phyloP scores from a whole-genome alignment of 2,329 filamentous ascomycete genomes.

The Epichloe uncinata region DNA sequence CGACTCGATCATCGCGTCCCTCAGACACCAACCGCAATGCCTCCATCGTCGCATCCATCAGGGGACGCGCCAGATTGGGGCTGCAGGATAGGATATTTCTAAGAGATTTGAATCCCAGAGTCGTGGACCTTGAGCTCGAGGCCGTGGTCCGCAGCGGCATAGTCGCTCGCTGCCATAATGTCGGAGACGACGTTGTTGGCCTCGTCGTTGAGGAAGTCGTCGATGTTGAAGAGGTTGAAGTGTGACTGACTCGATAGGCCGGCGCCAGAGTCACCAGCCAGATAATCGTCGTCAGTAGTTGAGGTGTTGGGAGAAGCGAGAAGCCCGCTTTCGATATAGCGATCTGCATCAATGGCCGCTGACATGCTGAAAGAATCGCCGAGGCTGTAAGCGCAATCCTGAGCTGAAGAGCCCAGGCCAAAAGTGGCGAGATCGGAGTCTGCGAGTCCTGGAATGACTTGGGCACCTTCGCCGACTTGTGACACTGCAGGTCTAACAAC shows the following conservation, averaged over 20 bases:
- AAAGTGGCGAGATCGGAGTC: constrained; percentile 25
- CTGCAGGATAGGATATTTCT: constrained; percentile 58
- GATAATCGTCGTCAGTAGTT: constrained; percentile 53
- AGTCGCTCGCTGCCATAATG: constrained; percentile 34
- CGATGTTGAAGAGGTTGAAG: constrained; percentile 37
- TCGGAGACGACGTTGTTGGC: constrained; percentile 30
- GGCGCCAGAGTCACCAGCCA: constrained; percentile 46
- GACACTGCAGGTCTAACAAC: constrained; percentile 99
- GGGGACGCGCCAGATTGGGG: constrained; percentile 60
- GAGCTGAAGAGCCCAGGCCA: constrained; percentile 38
- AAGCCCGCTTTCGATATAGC: constrained; percentile 64
- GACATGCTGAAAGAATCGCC: constrained; percentile 55
- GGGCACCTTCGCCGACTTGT: constrained; percentile 65
- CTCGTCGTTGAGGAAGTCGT: constrained; percentile 43
- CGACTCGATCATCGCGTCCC: constrained; percentile 34
- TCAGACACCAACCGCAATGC: constrained; percentile 60
- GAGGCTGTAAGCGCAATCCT: constrained; percentile 53
- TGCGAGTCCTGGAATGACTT: constrained; percentile 31
- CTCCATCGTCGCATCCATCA: constrained; percentile 60
- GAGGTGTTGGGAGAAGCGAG: constrained; percentile 57
- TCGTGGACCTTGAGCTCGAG: constrained; percentile 40
- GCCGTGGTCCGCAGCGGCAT: constrained; percentile 39
- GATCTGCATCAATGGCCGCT: constrained; percentile 58
- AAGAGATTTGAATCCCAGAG: constrained; percentile 47
- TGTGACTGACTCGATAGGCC: constrained; percentile 27